A percentile compares a stretch with the other conserved stretches of the same genome.
Conservation (phyloP, 2,329 filamentous ascomycete species). For the Fusarium begoniae region DNA sequence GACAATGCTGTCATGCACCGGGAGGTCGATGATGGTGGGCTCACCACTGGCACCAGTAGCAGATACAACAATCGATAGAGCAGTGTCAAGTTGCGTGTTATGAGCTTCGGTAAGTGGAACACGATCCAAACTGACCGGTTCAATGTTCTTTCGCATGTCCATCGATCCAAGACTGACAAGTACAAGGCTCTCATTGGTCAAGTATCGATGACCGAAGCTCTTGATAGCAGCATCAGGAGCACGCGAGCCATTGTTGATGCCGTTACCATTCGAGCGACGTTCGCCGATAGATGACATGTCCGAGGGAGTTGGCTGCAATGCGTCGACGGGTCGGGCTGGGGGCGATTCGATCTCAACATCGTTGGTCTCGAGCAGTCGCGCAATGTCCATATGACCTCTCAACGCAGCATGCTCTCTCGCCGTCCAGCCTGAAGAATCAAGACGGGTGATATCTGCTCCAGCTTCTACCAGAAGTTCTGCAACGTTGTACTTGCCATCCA, state of each 20-base stretch:
- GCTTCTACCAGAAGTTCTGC: slow-evolving; percentile 81
- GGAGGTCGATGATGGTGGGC: slow-evolving; percentile 88
- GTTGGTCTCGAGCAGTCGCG: slow-evolving; percentile 70
- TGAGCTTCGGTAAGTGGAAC: slow-evolving; percentile 90
- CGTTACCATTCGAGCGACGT: slow-evolving; percentile 63
- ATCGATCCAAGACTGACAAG: slow-evolving; percentile 93
- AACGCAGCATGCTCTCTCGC: slow-evolving; percentile 92
- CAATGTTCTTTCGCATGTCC: slow-evolving; percentile 85
- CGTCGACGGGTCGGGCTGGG: slow-evolving; percentile 31
- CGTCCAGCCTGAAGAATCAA: slow-evolving; percentile 92
- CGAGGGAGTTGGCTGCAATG: slow-evolving; percentile 37
- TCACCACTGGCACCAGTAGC: slow-evolving; percentile 87
- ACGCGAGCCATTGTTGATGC: slow-evolving; percentile 57
- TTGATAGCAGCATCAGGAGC: slow-evolving; percentile 85
- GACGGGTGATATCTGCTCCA: slow-evolving; percentile 77
- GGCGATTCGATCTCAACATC: slow-evolving; percentile 44
- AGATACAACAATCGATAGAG: slow-evolving; percentile 88
- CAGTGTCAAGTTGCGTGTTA: slow-evolving; percentile 92
- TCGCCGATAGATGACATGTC: slow-evolving; percentile 70
- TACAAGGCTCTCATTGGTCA: slow-evolving; percentile 88
- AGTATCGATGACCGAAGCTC: slow-evolving; percentile 94
- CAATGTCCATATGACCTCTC: slow-evolving; percentile 86
- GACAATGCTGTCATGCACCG: slow-evolving; percentile 90
- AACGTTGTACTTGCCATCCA: slow-evolving; percentile 82
- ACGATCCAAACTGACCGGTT: slow-evolving; percentile 85